phyloP scores from a whole-genome alignment of 2,329 filamentous ascomycete species.

The Penicillium oxalicum region DNA sequence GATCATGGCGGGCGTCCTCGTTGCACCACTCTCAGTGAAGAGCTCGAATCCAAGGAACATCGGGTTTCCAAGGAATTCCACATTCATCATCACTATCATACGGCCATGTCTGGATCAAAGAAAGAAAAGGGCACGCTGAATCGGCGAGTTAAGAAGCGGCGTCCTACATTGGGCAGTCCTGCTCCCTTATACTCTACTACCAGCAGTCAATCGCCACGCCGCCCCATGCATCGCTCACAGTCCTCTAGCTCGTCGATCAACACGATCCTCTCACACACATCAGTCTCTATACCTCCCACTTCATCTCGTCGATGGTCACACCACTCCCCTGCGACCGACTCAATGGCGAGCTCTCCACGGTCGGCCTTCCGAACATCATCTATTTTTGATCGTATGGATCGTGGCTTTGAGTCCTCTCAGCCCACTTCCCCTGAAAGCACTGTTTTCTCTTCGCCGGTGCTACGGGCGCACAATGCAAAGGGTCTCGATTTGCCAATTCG shows the following conservation, averaged over 20 bases:
- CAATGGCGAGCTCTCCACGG: conserved; percentile 72
- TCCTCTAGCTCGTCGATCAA: conserved; percentile 45
- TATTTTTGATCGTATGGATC: conserved; percentile 69
- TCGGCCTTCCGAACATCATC: conserved; percentile 67
- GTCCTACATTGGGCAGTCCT: conserved; percentile 54
- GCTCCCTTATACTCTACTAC: conserved; percentile 38
- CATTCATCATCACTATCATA: conserved; percentile 91
- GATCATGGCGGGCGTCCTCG: conserved; percentile 24
- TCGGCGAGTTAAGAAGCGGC: conserved; percentile 66
- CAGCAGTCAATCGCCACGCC: conserved; percentile 22
- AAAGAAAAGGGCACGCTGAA: conserved; percentile 50
- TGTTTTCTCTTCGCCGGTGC: conserved; percentile 57
- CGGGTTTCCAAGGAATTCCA: conserved; percentile 69
- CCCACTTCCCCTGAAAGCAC: conserved; percentile 79
- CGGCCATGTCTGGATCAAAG: conserved; percentile 46
- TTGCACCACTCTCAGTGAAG: conserved; percentile 60
- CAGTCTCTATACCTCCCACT: conserved; percentile 51
- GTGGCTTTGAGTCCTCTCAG: conserved; percentile 60
- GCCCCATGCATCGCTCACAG: conserved; percentile 33
- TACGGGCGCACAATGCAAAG: conserved; percentile 56
- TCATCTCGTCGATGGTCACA: conserved; percentile 34
- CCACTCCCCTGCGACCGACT: conserved; percentile 48
- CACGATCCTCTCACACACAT: conserved; percentile 58
- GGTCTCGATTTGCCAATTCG: conserved; percentile 53
- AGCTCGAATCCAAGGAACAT: conserved; percentile 54